Evolutionary conservation across 805 yeast species (phyloP).

Genomic region (Diddensiella santjacobensis): DNA sequence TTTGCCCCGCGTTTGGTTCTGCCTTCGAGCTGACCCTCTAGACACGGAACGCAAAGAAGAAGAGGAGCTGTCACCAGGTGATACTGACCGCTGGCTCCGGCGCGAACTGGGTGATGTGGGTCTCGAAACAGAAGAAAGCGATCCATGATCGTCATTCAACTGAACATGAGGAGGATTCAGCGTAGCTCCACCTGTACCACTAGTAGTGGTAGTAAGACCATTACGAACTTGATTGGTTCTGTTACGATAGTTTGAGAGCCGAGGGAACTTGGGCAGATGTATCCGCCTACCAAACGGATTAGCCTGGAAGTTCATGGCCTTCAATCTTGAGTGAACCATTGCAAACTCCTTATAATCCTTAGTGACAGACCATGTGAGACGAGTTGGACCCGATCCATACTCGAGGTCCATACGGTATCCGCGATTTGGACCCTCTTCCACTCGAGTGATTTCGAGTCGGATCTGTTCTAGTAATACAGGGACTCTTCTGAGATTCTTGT

Average conservation of each 20-base stretch:
- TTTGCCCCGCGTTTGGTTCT: not conserved
- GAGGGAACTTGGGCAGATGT: slow-evolving; percentile 45
- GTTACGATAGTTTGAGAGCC: slow-evolving; percentile 19
- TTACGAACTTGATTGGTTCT: slow-evolving; percentile 3
- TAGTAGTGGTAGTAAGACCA: not conserved
- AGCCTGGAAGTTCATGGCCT: slow-evolving; percentile 46
- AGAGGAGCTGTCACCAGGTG: not conserved
- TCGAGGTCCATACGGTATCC: slow-evolving; percentile 71
- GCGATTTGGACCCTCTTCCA: slow-evolving; percentile 39
- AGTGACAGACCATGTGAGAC: slow-evolving; percentile 75
- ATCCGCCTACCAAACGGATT: slow-evolving; percentile 28
- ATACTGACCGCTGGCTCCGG: not conserved
- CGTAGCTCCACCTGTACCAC: not conserved
- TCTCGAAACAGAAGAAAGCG: not conserved
- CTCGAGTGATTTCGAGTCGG: slow-evolving; percentile 53
- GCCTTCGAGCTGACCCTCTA: not conserved
- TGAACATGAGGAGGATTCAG: not conserved
- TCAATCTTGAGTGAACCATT: slow-evolving; percentile 66
- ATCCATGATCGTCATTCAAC: not conserved
- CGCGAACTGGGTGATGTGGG: not conserved
- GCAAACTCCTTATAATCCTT: slow-evolving; percentile 69
- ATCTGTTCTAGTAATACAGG: slow-evolving; percentile 75
- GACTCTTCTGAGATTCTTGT: slow-evolving; percentile 55
- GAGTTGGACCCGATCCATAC: slow-evolving; percentile 80
- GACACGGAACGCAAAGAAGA: not conserved